Base-by-base conservation (phyloP, 31 red algal species). In the Pterothamnion heteromorphum region DNA sequence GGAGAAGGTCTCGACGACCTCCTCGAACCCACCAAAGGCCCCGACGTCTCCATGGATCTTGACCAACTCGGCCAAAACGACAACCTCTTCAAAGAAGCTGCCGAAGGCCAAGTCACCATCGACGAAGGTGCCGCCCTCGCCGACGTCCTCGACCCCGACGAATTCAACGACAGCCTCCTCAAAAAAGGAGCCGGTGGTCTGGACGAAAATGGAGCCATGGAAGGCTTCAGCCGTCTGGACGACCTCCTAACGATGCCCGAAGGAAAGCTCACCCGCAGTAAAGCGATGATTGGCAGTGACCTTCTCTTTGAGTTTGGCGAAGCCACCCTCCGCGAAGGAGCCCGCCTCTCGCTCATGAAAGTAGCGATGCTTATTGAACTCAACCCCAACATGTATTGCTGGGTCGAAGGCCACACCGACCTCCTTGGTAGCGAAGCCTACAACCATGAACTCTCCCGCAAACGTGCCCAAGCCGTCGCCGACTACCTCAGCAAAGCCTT, bases 391-490 rank as follows among this genome's bases (percentile, higher is more conserved):
- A 82, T 82, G 78, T 23, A 21, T 14, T 82, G 78, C 24, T 82
- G 78, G 78, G 26, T 82, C 24, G 78, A 82, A 27, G 78, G 78
- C n/a, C 26, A 82, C 78, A 82, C 78, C 20, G 78, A 82, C 31
- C 24, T 27, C 24, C 9, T 82, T 28, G 78, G 78, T 27, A 27
- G 20, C 24, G 78, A 82, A 27, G 78, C 21, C 9, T 14, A 9
- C 78, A 82, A 82, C 26, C 9, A 9, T 27, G 31, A 82, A 27
- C 78, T 82, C 31, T 82, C 78, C 5, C 78, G 9, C 5, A 28
- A 14, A 14, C 9, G 78, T 27, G 78, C 14, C 9, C 20, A 82
- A 26, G 30, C 85, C 14, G 85, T 71, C 14, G 64, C 43, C 14
- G 9, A 44, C 85, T 88, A 39, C 14, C 24, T 88, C 21, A 39